Base-by-base conservation (phyloP, 2,329 filamentous ascomycete genomes). In the Metarhizium rileyi region DNA sequence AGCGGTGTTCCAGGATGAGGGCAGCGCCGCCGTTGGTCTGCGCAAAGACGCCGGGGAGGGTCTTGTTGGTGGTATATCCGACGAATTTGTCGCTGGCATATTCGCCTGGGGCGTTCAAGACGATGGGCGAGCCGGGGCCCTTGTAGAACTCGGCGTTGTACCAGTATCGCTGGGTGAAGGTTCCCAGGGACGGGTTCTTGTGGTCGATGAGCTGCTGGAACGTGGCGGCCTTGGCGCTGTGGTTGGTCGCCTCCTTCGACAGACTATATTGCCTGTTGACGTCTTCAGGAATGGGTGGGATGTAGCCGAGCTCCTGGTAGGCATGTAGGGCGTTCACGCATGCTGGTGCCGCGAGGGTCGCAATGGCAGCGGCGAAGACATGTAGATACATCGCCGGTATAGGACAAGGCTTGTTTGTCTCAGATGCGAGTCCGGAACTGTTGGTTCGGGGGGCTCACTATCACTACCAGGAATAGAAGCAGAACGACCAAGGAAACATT, bases 1-100 rank as follows among this genome's bases (percentile, higher is more conserved):
- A 94, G 45, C 88, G 80, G 62, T 93, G 87, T 68, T 93, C 88
- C 2, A 93, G 73, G 45, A 91, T 76, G 8, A 94, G 82, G 8
- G 81, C 85, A 20, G 91, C 70, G 2, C 87, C 88, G 53, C 81
- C 70, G 0, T 83, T 84, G 1, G 81, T 81, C 56, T 83, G 69
- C 2, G 82, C 78, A 18, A 91, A 73, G 54, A 85, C 74, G 33
- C 77, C 76, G 42, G 80, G 74, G 1, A 88, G 71, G 44, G 90
- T 81, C 27, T 84, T 83, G 62, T 89, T 88, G 57, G 87, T 81
- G 20, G 90, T 65, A 59, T 77, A 88, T 0, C 76, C 73, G 18
- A 89, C 67, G 22, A 83, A 76, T 25, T 62, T 76, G 10, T 63
- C 66, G 5, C 73, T 83, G 53, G 68, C 69, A 1, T 78, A 82